These are phyloP conservation scores for Porogramme epimiltina DNA, from an alignment of 1,284 basidiomycete genomes.

Conservation along the genomic window DNA sequence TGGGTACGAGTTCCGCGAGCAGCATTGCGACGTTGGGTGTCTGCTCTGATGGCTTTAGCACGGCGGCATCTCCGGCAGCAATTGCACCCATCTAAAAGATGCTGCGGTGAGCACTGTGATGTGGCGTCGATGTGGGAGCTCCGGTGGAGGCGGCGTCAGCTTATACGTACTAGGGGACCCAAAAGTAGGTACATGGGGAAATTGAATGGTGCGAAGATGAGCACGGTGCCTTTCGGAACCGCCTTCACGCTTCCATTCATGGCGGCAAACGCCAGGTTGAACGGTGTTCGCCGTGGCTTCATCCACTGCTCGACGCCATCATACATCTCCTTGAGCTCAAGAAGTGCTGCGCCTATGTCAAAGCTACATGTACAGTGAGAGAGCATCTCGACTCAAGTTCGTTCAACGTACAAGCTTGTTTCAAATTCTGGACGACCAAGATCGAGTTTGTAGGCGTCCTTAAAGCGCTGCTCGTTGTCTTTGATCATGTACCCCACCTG, in stretches of 20 bases:
- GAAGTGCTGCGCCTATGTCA: constrained; percentile 54
- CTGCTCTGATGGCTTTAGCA: constrained; percentile 81
- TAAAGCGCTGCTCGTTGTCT: constrained; percentile 59
- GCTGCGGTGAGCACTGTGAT: too few relatives aligned
- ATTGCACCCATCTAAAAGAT: constrained; percentile 57
- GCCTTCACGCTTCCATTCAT: constrained; percentile 72
- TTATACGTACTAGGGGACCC: constrained; percentile 51
- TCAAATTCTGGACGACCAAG: constrained; percentile 60
- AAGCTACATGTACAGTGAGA: constrained; percentile 39
- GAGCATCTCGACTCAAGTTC: too few relatives aligned
- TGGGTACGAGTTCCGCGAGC: constrained; percentile 72
- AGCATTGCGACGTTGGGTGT: constrained; percentile 65
- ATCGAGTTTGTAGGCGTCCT: too few relatives aligned
- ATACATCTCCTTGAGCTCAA: constrained; percentile 67
- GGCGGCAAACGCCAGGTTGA: constrained; percentile 41
- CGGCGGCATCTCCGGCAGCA: constrained; percentile 74
- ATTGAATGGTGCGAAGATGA: constrained; percentile 73
- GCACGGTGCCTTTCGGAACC: constrained; percentile 76
- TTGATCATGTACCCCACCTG: constrained; percentile 65
- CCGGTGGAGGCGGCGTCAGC: neutral
- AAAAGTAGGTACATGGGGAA: constrained; percentile 53
- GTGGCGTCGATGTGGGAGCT: neutral
- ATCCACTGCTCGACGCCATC: constrained; percentile 78
- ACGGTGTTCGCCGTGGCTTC: constrained; percentile 62
- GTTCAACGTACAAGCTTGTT: constrained; percentile 47